These are phyloP conservation scores for Claviceps maximensis DNA, from an alignment of 2,329 filamentous ascomycete species.

Conservation along the genomic window DNA sequence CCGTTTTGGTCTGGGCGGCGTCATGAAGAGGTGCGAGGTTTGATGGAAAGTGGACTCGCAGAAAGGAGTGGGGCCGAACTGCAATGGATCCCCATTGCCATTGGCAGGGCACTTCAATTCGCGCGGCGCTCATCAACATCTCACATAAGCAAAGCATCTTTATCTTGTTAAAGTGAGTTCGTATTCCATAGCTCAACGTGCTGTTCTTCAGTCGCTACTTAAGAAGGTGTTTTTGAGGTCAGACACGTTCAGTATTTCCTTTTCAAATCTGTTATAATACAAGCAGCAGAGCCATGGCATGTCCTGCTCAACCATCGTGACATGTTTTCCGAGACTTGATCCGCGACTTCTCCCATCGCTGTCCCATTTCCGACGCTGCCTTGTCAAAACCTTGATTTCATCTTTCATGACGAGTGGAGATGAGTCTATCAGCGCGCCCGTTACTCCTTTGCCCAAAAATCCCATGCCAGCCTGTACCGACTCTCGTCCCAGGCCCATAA, in stretches of 20 bases:
- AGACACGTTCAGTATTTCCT: neutral
- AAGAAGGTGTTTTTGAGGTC: no score
- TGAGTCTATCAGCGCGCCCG: constrained; percentile 28
- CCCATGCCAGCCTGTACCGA: constrained; percentile 1
- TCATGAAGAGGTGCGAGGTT: no score
- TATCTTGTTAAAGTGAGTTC: no score
- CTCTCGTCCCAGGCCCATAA: constrained; percentile 2
- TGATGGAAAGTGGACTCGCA: no score
- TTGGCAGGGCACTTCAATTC: no score
- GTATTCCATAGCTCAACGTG: no score
- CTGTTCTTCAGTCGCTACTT: no score
- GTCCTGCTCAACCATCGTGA: constrained; percentile 10
- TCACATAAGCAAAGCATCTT: no score
- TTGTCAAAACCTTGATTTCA: constrained; percentile 14
- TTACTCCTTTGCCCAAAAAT: constrained; percentile 11
- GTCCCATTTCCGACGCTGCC: constrained; percentile 16
- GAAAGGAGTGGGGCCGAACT: no score
- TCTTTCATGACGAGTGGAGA: constrained; percentile 34
- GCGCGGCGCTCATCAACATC: no score
- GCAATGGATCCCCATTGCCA: no score
- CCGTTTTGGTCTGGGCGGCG: no score
- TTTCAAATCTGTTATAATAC: constrained; percentile 9
- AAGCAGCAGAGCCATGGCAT: constrained; percentile 17
- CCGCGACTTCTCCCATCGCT: neutral
- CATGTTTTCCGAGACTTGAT: constrained; percentile 7